A percentile compares a stretch with the other conserved stretches of the same genome.
Evolutionary conservation across 2,329 filamentous ascomycete species (phyloP).

Genomic region (Phoma sp.): DNA sequence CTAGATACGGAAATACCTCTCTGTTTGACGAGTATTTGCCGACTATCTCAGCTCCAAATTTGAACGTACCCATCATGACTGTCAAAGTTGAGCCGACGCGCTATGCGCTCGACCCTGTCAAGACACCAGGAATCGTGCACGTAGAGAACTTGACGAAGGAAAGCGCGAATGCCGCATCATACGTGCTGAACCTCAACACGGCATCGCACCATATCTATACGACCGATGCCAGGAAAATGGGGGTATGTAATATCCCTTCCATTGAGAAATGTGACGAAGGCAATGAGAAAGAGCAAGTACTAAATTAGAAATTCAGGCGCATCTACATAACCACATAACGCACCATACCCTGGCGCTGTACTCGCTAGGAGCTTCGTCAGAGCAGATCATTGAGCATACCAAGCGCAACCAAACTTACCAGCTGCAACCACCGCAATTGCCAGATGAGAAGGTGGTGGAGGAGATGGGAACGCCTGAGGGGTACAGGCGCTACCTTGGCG

Average conservation of each 20-base stretch:
- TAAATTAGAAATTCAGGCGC: not conserved
- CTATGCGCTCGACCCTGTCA: not conserved
- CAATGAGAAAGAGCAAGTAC: not conserved
- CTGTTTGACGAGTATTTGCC: not conserved
- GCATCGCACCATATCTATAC: not conserved
- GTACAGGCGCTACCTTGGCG: not conserved
- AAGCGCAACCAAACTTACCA: not conserved
- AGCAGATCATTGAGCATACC: not conserved
- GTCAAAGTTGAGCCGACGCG: not conserved
- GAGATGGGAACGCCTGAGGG: not conserved
- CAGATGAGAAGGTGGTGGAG: not conserved
- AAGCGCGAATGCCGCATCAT: not conserved
- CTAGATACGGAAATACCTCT: not conserved
- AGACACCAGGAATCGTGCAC: not conserved
- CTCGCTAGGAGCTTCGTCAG: not conserved
- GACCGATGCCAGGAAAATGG: not conserved
- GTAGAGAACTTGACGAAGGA: conserved; percentile 1
- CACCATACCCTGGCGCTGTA: not conserved
- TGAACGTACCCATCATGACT: not conserved
- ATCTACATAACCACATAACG: not conserved
- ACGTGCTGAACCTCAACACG: not conserved
- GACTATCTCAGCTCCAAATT: not conserved
- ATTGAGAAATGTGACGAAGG: not conserved
- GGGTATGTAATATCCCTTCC: not conserved
- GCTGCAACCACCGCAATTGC: not conserved